Conservation (phyloP, 129 eudicot genomes). For the Flaveria brownii region DNA sequence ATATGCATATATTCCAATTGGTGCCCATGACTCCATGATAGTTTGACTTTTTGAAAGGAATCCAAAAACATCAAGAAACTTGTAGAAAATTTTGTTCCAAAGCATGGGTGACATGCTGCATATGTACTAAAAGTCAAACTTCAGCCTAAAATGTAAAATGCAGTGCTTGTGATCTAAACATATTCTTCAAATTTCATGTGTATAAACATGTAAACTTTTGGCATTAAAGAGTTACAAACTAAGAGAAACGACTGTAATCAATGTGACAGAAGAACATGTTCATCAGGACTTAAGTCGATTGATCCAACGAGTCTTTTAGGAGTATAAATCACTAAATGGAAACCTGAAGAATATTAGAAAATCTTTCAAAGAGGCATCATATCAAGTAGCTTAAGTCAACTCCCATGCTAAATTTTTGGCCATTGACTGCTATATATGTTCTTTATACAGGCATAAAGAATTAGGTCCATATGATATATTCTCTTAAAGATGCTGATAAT, state of each 20-base stretch:
- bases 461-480: constrained; percentile 22
- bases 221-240: not conserved
- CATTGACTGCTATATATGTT: constrained; percentile 10
- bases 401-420: constrained; percentile 11
- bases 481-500: constrained; percentile 16
- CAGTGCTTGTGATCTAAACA: not conserved
- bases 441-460: constrained; percentile 16
- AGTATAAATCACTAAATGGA: not conserved
- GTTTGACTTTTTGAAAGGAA: constrained; percentile 5
- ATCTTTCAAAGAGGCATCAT: not conserved
- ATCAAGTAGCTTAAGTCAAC: constrained; percentile 27
- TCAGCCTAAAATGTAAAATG: not conserved
- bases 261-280: not conserved
- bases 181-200: not conserved
- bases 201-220: not conserved
- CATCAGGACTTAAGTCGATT: not conserved
- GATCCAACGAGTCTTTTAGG: not conserved
- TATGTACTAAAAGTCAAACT: not conserved
- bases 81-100: not conserved
- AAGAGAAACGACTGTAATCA: not conserved
- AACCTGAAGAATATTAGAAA: not conserved
- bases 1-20: not conserved
- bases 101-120: not conserved
- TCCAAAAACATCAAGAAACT: not conserved
- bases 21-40: not conserved